Evolutionary conservation across 2,329 filamentous ascomycete genomes (phyloP), one percentile per base, ranked within the genome.

Genomic region (Botrytis byssoidea): DNA sequence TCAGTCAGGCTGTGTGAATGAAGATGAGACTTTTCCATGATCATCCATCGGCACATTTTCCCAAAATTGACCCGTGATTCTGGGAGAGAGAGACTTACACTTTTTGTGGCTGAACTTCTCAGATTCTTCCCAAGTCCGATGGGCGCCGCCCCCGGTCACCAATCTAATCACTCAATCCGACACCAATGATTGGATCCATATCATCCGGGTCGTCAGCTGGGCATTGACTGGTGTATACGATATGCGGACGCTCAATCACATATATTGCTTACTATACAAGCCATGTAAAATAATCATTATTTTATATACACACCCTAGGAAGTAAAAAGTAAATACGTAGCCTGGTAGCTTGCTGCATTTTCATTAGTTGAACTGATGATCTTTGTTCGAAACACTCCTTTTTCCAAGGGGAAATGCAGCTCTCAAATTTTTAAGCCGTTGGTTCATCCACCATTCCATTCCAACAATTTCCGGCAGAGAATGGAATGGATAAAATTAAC

Each of bases 41-140:
- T 66, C 65, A 55, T 48, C 61, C 61, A 64, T 44, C 32, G 70
- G 60, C 70, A 40, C 32, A 40, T 66, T 29, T 48, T 42, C 44
- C 44, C n/a, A 51, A 51, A 29, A 42, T 71, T 57, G 60, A 71
- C 60, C 70, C 35, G 61, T 72, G 70, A 72, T 72, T 72, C 42
- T 67, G 65, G 32, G 44, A 37, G 46, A 44, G 46, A 44, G 44
- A 51, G 18, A 72, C 44, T 66, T 67, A 67, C 65, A 35, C 65
- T 55, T 48, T 72, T 67, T 72, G 48, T 72, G 70, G 70, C 70
- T 66, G 70, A 65, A 67, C 57, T 57, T 57, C 70, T 69, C 48
- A 48, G 46, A 67, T 69, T 57, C 14, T 22, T 25, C 35, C 35
- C 55, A 69, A 57, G 46, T 69, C 66, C 66, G 66, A 66, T 12